Conservation (phyloP, 2,329 filamentous ascomycete species). For the Neonectria magnoliae region DNA sequence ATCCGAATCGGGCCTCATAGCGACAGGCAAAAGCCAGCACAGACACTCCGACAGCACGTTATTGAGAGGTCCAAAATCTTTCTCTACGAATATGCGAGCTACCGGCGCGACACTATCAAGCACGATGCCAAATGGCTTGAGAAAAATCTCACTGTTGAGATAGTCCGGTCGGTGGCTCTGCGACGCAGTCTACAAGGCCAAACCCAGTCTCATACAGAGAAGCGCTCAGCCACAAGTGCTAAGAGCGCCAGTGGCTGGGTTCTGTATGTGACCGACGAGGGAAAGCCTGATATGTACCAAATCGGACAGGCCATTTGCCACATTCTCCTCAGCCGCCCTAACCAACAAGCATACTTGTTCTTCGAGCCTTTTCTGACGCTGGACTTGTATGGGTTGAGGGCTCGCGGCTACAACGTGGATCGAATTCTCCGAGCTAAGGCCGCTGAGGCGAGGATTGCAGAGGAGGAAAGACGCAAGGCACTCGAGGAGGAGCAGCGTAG, state of each 20-base stretch:
- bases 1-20: constrained; percentile 74
- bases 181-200: constrained; percentile 79
- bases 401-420: constrained; percentile 95
- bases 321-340: constrained; percentile 81
- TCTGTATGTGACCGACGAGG: constrained; percentile 78
- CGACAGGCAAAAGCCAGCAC: constrained; percentile 74
- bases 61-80: constrained; percentile 91
- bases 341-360: constrained; percentile 88
- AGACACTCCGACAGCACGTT: constrained; percentile 80
- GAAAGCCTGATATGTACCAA: constrained; percentile 85
- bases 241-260: constrained; percentile 65
- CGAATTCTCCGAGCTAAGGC: constrained; percentile 90
- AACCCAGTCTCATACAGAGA: constrained; percentile 75
- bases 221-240: constrained; percentile 76
- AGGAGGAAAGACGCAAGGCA: constrained; percentile 80
- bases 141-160: constrained; percentile 80
- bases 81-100: constrained; percentile 77
- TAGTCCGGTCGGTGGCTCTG: constrained; percentile 81
- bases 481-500: constrained; percentile 77
- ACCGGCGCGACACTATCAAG: constrained; percentile 79
- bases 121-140: constrained; percentile 93
- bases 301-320: constrained; percentile 88
- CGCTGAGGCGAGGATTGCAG: constrained; percentile 86
- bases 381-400: constrained; percentile 81
- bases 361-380: constrained; percentile 91